Evolutionary conservation across 495 filamentous ascomycete species (phyloP).

Genomic region (Lasiosphaeris hirsuta): DNA sequence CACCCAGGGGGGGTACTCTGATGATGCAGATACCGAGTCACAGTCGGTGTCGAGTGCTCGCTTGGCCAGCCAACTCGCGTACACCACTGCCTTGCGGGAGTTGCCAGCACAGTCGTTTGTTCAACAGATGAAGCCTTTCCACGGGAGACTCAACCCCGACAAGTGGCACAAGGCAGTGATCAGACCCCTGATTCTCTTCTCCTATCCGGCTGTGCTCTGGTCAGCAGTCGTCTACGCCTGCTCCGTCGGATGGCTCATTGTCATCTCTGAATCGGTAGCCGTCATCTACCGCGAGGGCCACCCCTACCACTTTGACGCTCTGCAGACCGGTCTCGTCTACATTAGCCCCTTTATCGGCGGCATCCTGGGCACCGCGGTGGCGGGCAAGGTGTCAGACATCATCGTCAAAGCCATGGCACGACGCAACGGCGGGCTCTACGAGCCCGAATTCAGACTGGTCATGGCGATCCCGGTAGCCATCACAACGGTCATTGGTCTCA

Average conservation of each 20-base stretch:
- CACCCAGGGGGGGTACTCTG: not conserved
- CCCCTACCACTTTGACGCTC: conserved; percentile 72
- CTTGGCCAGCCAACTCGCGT: conserved; percentile 36
- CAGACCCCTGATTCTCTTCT: conserved; percentile 80
- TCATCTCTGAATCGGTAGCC: conserved; percentile 83
- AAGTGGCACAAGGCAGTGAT: conserved; percentile 72
- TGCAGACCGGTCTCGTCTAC: conserved; percentile 84
- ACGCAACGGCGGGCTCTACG: conserved; percentile 89
- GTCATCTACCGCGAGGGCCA: conserved; percentile 65
- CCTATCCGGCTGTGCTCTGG: conserved; percentile 90
- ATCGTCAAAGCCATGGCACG: conserved; percentile 75
- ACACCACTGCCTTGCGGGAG: conserved; percentile 58
- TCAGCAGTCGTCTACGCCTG: conserved; percentile 81
- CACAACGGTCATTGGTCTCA: conserved; percentile 78
- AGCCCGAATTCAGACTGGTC: conserved; percentile 90
- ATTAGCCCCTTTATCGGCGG: conserved; percentile 87
- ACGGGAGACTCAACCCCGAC: conserved; percentile 73
- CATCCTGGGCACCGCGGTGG: conserved; percentile 83
- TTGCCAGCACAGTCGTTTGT: conserved; percentile 63
- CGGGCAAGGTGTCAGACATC: conserved; percentile 83
- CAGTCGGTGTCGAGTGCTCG: conserved; percentile 26
- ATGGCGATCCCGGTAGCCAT: conserved; percentile 84
- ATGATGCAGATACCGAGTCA: conserved; percentile 37
- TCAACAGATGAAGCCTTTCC: conserved; percentile 68
- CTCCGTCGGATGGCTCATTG: conserved; percentile 91